These are phyloP conservation scores for Quercus lobata DNA, from an alignment of 331 rosid species.

Conservation along the genomic window DNA sequence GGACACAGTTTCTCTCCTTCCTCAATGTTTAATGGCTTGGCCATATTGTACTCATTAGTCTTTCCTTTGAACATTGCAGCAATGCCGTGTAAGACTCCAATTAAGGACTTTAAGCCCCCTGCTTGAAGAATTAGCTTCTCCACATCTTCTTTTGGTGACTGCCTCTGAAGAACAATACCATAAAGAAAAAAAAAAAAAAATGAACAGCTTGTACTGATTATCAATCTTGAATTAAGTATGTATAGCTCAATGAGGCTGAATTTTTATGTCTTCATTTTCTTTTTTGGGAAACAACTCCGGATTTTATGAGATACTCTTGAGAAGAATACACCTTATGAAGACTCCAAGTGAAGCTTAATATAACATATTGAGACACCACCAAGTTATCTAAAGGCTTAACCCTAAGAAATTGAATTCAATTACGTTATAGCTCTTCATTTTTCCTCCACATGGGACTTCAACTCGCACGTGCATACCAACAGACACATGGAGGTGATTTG, in stretches of 20 bases:
- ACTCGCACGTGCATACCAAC: too few species aligned
- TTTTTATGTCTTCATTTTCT: background rate
- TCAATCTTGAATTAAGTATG: background rate
- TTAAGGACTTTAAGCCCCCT: slow-evolving; percentile 66
- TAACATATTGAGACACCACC: too few species aligned
- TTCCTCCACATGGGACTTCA: too few species aligned
- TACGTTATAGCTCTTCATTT: too few species aligned
- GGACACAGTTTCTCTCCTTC: slow-evolving; percentile 39
- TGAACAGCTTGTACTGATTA: background rate
- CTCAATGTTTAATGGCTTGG: slow-evolving; percentile 13
- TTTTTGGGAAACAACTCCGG: background rate
- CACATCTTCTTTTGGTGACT: slow-evolving; percentile 57
- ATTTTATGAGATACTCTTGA: background rate
- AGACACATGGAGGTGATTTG: background rate
- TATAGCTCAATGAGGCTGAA: background rate
- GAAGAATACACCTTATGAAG: too few species aligned
- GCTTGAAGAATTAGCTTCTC: slow-evolving; percentile 70
- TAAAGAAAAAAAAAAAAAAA: background rate
- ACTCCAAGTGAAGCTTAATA: too few species aligned
- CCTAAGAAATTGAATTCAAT: too few species aligned
- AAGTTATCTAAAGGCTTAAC: too few species aligned
- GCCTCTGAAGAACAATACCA: slow-evolving; percentile 43
- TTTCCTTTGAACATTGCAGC: slow-evolving; percentile 45
- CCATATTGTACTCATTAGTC: slow-evolving; percentile 16
- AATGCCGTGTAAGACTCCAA: slow-evolving; percentile 67